These are phyloP conservation scores for Colletotrichum sp. DNA, from an alignment of 2,329 filamentous ascomycete species.

Conservation along the genomic window DNA sequence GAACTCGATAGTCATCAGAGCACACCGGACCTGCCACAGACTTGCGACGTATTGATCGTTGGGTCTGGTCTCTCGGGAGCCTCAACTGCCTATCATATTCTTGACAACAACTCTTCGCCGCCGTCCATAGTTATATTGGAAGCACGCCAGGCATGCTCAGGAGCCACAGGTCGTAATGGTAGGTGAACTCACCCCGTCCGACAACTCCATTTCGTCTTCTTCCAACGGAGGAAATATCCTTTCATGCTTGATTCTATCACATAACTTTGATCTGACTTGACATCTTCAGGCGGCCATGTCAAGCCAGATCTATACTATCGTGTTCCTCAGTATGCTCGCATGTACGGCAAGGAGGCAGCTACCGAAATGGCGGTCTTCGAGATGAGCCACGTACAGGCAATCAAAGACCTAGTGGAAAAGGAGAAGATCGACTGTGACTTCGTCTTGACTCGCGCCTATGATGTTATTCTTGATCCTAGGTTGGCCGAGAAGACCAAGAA, in stretches of 20 bases:
- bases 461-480: neutral
- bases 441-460: neutral
- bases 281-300: neutral
- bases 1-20: neutral
- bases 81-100: neutral
- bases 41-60: neutral
- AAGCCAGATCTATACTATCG: neutral
- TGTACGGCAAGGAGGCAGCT: neutral
- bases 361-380: neutral
- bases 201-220: neutral
- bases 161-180: neutral
- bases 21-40: neutral
- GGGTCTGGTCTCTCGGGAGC: neutral
- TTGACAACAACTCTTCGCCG: neutral
- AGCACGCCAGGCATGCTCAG: neutral
- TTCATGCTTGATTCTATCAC: too few species aligned
- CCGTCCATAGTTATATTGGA: neutral
- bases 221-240: neutral
- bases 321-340: neutral
- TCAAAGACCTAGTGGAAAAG: neutral
- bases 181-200: neutral
- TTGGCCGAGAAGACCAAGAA: neutral
- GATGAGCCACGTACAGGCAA: neutral
- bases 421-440: neutral
- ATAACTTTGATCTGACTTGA: neutral